Conservation (phyloP, 2,329 filamentous ascomycete genomes). For the Coniochaeta sp. region DNA sequence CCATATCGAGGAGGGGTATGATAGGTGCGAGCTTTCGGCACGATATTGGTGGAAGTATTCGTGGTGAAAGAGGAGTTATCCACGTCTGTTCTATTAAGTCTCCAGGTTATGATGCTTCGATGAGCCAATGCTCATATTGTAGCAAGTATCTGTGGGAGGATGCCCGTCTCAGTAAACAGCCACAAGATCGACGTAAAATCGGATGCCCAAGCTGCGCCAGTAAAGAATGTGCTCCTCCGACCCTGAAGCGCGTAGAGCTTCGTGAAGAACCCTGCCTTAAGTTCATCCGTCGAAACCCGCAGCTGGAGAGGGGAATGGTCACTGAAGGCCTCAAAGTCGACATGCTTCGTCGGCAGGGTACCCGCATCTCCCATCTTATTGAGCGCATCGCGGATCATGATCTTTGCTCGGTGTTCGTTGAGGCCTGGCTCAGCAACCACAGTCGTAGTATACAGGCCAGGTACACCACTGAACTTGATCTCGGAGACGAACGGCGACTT, state of each 20-base stretch:
- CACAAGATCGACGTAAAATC: conserved; percentile 1
- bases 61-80: too few relatives aligned
- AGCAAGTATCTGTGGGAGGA: conserved; percentile 2
- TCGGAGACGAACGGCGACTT: not conserved
- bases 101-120: too few relatives aligned
- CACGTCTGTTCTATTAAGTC: too few relatives aligned
- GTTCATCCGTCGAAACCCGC: conserved; percentile 18
- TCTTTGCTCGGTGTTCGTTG: not conserved
- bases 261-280: conserved; percentile 26
- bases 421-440: not conserved
- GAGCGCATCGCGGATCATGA: not conserved
- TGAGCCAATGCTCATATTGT: not conserved
- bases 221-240: conserved; percentile 29
- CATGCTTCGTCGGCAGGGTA: not conserved
- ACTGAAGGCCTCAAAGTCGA: conserved; percentile 14
- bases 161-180: conserved; percentile 1
- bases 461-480: not conserved
- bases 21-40: too few relatives aligned
- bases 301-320: conserved; percentile 24
- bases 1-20: too few relatives aligned
- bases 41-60: too few relatives aligned
- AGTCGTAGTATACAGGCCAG: not conserved
- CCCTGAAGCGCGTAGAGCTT: conserved; percentile 29
- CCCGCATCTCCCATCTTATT: not conserved
- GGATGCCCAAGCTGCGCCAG: conserved; percentile 17